Percentiles rank a stretch among this genome's conserved stretches.
phyloP scores from a whole-genome alignment of 2,329 filamentous ascomycete genomes.

The Cladosporium velox region DNA sequence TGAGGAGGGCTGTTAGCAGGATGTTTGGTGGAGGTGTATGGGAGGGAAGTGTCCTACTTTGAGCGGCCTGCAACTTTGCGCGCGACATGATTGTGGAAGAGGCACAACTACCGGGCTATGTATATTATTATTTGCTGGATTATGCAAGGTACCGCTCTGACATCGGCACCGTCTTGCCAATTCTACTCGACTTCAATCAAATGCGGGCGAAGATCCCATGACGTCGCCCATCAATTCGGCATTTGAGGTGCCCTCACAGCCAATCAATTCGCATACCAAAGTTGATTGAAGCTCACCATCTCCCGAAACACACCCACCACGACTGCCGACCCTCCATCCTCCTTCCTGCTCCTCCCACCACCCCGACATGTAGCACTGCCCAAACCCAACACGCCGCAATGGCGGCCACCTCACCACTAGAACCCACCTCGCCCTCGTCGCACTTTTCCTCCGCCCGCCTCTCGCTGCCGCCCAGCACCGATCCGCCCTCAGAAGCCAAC shows the following conservation, averaged over 20 bases:
- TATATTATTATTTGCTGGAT: not conserved
- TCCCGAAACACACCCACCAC: slow-evolving; percentile 20
- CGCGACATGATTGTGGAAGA: slow-evolving; percentile 32
- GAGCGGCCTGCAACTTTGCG: slow-evolving; percentile 37
- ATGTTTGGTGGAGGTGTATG: not conserved
- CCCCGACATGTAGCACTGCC: slow-evolving; percentile 15
- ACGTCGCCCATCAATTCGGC: slow-evolving; percentile 13
- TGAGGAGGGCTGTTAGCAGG: not conserved
- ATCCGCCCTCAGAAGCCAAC: slow-evolving; percentile 73
- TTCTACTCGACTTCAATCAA: slow-evolving; percentile 17
- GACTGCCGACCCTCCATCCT: not conserved
- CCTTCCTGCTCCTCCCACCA: not conserved
- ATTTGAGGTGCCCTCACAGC: not conserved
- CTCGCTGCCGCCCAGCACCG: slow-evolving; percentile 78
- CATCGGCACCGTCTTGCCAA: not conserved
- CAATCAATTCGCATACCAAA: not conserved
- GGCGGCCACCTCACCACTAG: slow-evolving; percentile 25
- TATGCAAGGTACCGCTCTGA: slow-evolving; percentile 1
- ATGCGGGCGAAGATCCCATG: slow-evolving; percentile 19
- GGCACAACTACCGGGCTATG: not conserved
- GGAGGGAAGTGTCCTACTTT: slow-evolving; percentile 25
- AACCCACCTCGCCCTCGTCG: slow-evolving; percentile 20
- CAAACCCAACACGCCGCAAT: slow-evolving; percentile 22
- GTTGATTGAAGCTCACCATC: not conserved
- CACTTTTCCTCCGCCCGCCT: slow-evolving; percentile 35